Evolutionary conservation across 345 rosid species (phyloP), one percentile per base, ranked within the genome.

Genomic region (Balakata baccata): DNA sequence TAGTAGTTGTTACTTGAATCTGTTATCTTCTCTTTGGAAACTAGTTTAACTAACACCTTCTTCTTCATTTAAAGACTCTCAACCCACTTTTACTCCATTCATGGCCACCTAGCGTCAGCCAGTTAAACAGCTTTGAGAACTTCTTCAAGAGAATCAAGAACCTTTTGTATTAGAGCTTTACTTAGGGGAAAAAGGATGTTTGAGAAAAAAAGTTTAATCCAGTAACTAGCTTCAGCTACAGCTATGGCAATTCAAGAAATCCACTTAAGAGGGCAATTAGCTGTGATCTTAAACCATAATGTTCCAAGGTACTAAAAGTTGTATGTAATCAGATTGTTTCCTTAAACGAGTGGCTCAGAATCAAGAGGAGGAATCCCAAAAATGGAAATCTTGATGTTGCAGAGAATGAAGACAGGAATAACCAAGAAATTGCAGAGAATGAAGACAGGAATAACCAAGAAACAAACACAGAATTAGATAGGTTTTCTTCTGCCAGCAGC

Each of bases 61-160:
- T 45, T 71, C 77, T 77, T 54, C 72, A 52, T 54, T 70, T 67
- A 58, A 63, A 62, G 34, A 29, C 34, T 29, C 34, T 29, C 34
- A 29, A 29, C 34, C 34, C 1, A 29, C 34, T 29, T 29, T 2
- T 29, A 29, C 34, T 29, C 34, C 34, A 29, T 29, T 29, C 34
- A 86, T 82, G 82, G 80, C 80, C 39, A 66, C 34, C 34, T 1
- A 2, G 34, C 34, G 34, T 29, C 34, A 77, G 43, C 79, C 73
- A 74, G 77, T 59, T 4, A 85, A 71, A 71, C 82, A 69, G 66
- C 94, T 89, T 51, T 74, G 80, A 38, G 86, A 89, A 34, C 70
- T 86, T 41, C 94, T 88, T 41, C 79, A 77, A 61, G 88, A 89
- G 64, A 81, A 83, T 50, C 90, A 89, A 68, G 94, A 89, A 43